A percentile compares a stretch with the other conserved stretches of the same genome.
Conservation (phyloP, 1,284 basidiomycete genomes). For the Coriolopsis trogii region DNA sequence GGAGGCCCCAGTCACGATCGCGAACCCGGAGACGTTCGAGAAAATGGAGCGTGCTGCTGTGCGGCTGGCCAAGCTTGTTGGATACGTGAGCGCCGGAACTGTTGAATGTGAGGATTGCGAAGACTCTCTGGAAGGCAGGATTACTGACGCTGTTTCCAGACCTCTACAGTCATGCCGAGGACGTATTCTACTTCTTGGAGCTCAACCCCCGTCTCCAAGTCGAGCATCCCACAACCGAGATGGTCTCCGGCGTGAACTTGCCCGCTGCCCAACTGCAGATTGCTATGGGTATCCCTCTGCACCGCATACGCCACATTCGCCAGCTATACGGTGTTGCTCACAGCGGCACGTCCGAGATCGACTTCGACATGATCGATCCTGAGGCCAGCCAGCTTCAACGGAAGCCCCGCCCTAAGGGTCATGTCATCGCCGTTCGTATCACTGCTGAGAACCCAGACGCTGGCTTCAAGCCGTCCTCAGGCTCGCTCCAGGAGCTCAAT, state of each 20-base stretch:
- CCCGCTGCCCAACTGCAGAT: slow-evolving; percentile 97
- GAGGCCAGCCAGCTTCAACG: slow-evolving; percentile 88
- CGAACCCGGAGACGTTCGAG: slow-evolving; percentile 88
- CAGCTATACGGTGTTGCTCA: slow-evolving; percentile 94
- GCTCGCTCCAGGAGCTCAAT: slow-evolving; percentile 96
- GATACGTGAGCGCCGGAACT: slow-evolving; percentile 98
- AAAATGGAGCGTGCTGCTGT: slow-evolving; percentile 99
- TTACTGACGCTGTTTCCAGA: slow-evolving; percentile 47
- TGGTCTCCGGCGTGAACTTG: slow-evolving; percentile 98
- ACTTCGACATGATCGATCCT: slow-evolving; percentile 94
- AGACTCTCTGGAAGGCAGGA: background rate
- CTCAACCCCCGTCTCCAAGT: slow-evolving; percentile 99
- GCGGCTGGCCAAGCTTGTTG: slow-evolving; percentile 95
- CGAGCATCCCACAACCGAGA: slow-evolving; percentile 99
- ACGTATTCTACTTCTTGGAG: slow-evolving; percentile 97
- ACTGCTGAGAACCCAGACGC: slow-evolving; percentile 99
- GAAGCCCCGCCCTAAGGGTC: slow-evolving; percentile 96
- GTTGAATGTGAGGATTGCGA: slow-evolving; percentile 77
- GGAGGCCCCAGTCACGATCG: slow-evolving; percentile 98
- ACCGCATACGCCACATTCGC: slow-evolving; percentile 95
- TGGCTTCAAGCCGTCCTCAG: slow-evolving; percentile 99
- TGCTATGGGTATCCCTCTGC: slow-evolving; percentile 97
- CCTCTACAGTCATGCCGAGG: slow-evolving; percentile 93
- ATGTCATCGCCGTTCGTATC: slow-evolving; percentile 99
- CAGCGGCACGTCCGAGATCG: slow-evolving; percentile 87